phyloP scores from a whole-genome alignment of 768 basidiomycete species.

The Leccinellum albellum region DNA sequence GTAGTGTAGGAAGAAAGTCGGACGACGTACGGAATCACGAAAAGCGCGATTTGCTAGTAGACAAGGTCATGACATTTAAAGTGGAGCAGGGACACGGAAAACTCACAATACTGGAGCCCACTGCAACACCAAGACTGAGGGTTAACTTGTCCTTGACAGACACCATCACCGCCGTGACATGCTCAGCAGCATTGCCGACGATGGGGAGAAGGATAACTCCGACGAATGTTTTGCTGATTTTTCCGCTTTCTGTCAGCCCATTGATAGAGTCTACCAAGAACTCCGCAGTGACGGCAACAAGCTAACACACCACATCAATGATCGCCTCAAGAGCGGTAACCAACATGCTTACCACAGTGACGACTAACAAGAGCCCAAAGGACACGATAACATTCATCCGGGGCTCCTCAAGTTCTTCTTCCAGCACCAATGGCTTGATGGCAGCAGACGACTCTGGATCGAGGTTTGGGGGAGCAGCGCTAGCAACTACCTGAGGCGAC shows the following conservation, averaged over 20 bases:
- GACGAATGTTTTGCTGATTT: conserved; percentile 76
- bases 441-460: conserved; percentile 12
- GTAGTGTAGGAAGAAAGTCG: background rate
- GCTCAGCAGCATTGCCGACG: conserved; percentile 89
- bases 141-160: conserved; percentile 88
- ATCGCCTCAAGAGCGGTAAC: background rate
- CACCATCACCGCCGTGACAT: conserved; percentile 87
- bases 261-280: conserved; percentile 78
- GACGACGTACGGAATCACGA: conserved; percentile 55
- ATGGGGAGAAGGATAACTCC: conserved; percentile 88
- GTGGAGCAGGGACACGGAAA: background rate
- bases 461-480: background rate
- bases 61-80: background rate
- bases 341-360: conserved; percentile 54
- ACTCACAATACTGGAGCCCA: conserved; percentile 77
- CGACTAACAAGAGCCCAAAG: conserved; percentile 46
- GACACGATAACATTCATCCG: conserved; percentile 55
- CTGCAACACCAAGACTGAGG: conserved; percentile 84
- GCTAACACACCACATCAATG: conserved; percentile 27
- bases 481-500: background rate
- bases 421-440: background rate
- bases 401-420: conserved; percentile 39
- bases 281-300: conserved; percentile 56
- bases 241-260: conserved; percentile 56
- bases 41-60: conserved; percentile 65